Evolutionary conservation across 768 basidiomycete species (phyloP).

Genomic region (Lepiota brunneoincarnata): DNA sequence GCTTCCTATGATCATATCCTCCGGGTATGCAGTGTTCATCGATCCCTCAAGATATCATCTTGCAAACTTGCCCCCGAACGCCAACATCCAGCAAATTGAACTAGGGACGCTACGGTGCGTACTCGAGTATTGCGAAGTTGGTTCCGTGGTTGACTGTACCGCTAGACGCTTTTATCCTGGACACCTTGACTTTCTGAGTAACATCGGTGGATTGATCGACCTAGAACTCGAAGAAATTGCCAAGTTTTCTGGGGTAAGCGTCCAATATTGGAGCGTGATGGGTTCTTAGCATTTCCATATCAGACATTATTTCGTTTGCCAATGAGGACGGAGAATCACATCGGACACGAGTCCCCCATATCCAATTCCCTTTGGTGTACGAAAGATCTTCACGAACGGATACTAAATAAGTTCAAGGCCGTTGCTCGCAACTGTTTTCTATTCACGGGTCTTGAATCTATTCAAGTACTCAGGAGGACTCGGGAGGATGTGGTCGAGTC

Average conservation of each 20-base stretch:
- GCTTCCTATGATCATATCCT: constrained; percentile 32
- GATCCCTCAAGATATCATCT: constrained; percentile 44
- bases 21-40: constrained; percentile 32
- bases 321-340: neutral
- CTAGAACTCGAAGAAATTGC: constrained; percentile 20
- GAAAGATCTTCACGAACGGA: neutral
- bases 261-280: too few relatives aligned
- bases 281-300: neutral
- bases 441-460: constrained; percentile 3
- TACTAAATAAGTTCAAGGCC: neutral
- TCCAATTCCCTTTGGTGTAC: neutral
- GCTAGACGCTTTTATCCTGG: constrained; percentile 35
- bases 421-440: constrained; percentile 5
- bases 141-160: neutral
- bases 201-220: constrained; percentile 25
- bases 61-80: constrained; percentile 24
- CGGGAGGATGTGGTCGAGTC: neutral
- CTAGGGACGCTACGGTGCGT: neutral
- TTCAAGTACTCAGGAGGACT: neutral
- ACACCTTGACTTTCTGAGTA: constrained; percentile 36
- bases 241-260: constrained; percentile 1
- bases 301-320: constrained; percentile 9
- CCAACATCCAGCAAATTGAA: constrained; percentile 32
- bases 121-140: neutral
- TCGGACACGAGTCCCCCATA: neutral